These are phyloP conservation scores for Prunus dulcis DNA, from an alignment of 306 rosid species.

Conservation along the genomic window DNA sequence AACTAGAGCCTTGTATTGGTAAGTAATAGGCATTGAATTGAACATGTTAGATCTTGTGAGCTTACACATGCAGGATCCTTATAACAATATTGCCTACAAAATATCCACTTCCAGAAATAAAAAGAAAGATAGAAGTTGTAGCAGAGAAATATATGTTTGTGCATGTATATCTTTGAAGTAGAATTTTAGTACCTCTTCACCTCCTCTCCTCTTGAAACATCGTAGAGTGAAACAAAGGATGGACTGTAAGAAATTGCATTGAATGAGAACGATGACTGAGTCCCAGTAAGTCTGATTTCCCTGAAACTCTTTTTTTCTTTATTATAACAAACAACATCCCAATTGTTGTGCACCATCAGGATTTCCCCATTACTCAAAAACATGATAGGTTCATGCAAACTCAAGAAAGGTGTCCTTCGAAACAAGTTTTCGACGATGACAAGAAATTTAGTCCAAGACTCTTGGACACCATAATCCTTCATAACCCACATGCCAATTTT, in stretches of 20 bases:
- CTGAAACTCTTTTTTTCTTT: background rate
- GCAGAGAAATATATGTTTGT: background rate
- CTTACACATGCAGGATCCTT: background rate
- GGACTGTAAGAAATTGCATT: background rate
- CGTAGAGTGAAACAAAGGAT: slow-evolving; percentile 3
- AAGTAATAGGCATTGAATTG: background rate
- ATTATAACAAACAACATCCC: background rate
- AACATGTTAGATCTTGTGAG: background rate
- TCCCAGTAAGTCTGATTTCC: background rate
- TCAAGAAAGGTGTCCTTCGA: background rate
- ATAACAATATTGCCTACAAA: background rate
- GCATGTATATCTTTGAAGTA: background rate
- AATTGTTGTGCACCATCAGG: background rate
- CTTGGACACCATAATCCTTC: slow-evolving; percentile 14
- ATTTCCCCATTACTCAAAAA: slow-evolving; percentile 19
- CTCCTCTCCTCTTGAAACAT: slow-evolving; percentile 1
- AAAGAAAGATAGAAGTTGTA: background rate
- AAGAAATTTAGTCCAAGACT: slow-evolving; percentile 7
- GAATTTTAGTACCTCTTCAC: background rate
- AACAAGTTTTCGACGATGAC: background rate
- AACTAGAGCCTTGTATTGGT: background rate
- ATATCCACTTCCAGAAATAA: background rate
- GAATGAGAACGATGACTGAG: background rate
- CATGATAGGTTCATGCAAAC: background rate
- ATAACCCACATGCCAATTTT: slow-evolving; percentile 13